phyloP scores from a whole-genome alignment of 495 filamentous ascomycete species.

The Glutinoglossum americanum region DNA sequence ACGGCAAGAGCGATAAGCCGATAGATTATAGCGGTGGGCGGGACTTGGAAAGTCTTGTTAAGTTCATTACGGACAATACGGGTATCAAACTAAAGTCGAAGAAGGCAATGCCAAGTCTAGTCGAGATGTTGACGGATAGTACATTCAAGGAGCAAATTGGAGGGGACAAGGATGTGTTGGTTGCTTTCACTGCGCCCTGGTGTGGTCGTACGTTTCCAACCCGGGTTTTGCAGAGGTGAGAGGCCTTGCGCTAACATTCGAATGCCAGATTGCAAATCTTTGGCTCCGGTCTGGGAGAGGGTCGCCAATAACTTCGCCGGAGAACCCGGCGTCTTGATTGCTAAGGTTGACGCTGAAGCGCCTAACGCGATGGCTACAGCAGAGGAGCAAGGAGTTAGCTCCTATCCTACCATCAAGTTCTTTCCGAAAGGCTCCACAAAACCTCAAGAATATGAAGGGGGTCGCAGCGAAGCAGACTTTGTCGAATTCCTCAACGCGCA shows the following conservation, averaged over 20 bases:
- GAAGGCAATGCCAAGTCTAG: slow-evolving; percentile 47
- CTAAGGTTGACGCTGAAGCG: slow-evolving; percentile 85
- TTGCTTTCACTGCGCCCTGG: slow-evolving; percentile 94
- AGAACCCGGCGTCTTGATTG: slow-evolving; percentile 61
- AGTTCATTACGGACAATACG: slow-evolving; percentile 75
- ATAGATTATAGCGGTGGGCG: slow-evolving; percentile 69
- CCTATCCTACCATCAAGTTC: slow-evolving; percentile 95
- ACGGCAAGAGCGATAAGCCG: slow-evolving; percentile 81
- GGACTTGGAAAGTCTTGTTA: slow-evolving; percentile 65
- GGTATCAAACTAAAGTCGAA: slow-evolving; percentile 53
- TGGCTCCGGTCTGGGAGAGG: slow-evolving; percentile 79
- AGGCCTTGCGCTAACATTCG: neutral
- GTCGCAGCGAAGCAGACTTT: slow-evolving; percentile 56
- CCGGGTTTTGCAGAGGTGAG: neutral
- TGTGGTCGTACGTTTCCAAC: slow-evolving; percentile 61
- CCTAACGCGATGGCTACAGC: slow-evolving; percentile 61
- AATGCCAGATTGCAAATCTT: slow-evolving; percentile 74
- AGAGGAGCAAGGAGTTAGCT: slow-evolving; percentile 51
- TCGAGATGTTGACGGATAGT: slow-evolving; percentile 59
- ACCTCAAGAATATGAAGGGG: slow-evolving; percentile 49
- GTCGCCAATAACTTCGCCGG: slow-evolving; percentile 62
- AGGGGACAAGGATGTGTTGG: slow-evolving; percentile 71
- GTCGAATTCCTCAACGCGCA: slow-evolving; percentile 72
- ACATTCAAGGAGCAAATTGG: slow-evolving; percentile 63
- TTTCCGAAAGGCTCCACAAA: slow-evolving; percentile 76